A percentile compares a stretch with the other conserved stretches of the same genome.
Conservation (phyloP, 768 basidiomycete species). For the Grammothele lineata region DNA sequence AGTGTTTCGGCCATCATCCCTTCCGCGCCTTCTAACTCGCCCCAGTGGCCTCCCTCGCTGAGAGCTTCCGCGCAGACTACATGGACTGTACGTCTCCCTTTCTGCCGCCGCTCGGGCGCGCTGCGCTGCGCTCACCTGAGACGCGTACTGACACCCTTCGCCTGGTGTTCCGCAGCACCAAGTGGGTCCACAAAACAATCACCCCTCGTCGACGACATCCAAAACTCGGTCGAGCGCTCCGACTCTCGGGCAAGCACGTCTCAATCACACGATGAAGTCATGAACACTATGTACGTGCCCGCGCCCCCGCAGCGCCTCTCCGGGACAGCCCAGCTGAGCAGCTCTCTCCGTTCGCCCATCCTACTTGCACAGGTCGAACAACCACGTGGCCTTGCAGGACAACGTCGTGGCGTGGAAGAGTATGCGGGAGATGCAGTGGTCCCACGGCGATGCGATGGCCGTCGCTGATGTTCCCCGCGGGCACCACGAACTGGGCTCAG, state of each 20-base stretch:
- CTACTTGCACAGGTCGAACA: constrained; percentile 11
- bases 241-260: constrained; percentile 17
- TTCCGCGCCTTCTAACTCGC: constrained; percentile 9
- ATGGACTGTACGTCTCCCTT: constrained; percentile 18
- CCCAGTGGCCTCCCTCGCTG: constrained; percentile 22
- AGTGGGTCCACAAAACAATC: constrained; percentile 13
- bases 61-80: constrained; percentile 18
- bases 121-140: not conserved
- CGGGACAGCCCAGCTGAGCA: constrained; percentile 1
- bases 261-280: constrained; percentile 17
- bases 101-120: too few relatives aligned
- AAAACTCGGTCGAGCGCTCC: constrained; percentile 17
- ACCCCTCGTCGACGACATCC: constrained; percentile 13
- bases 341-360: too few relatives aligned
- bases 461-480: constrained; percentile 13
- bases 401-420: constrained; percentile 16
- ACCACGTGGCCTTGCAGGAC: constrained; percentile 16
- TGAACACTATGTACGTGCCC: constrained; percentile 17
- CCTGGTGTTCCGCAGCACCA: constrained; percentile 4
- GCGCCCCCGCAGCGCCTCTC: not conserved
- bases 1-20: constrained; percentile 15
- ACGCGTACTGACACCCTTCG: not conserved
- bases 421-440: constrained; percentile 20
- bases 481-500: constrained; percentile 16
- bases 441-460: constrained; percentile 18